These are phyloP conservation scores for Aschersonia sp. DNA, from an alignment of 2,329 filamentous ascomycete genomes.

Conservation along the genomic window DNA sequence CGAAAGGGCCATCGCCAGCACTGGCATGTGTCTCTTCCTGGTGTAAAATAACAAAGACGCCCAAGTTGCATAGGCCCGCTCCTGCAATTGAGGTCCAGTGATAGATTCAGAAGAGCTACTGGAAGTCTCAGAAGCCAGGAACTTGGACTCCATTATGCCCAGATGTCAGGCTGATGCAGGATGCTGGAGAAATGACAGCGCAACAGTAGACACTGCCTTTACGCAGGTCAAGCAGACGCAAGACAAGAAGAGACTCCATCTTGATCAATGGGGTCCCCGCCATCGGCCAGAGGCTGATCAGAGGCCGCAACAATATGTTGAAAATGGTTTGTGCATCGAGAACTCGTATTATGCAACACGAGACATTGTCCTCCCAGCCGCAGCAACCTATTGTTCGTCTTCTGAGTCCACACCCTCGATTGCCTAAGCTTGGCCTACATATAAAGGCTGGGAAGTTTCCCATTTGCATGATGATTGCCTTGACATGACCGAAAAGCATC, in stretches of 20 bases:
- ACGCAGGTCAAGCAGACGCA: too few relatives aligned
- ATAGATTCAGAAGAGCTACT: background rate
- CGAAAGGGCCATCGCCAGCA: conserved; percentile 38
- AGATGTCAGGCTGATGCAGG: background rate
- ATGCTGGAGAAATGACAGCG: background rate
- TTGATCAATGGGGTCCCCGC: too few relatives aligned
- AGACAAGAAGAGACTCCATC: too few relatives aligned
- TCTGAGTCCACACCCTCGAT: too few relatives aligned
- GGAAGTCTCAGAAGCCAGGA: background rate
- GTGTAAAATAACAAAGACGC: conserved; percentile 58
- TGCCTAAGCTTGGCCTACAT: background rate
- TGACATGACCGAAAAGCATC: background rate
- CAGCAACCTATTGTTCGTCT: background rate
- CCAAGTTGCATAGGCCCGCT: conserved; percentile 9
- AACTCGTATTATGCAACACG: too few relatives aligned
- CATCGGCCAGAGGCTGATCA: too few relatives aligned
- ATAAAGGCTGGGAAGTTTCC: background rate
- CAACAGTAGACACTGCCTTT: background rate
- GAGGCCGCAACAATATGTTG: too few relatives aligned
- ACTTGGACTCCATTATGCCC: background rate
- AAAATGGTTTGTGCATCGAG: too few relatives aligned
- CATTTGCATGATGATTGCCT: background rate
- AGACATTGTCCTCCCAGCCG: too few relatives aligned
- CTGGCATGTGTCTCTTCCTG: conserved; percentile 38
- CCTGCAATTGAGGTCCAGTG: background rate